Base-by-base conservation (phyloP, 2,329 filamentous ascomycete species). In the Colletotrichum plurivorum region DNA sequence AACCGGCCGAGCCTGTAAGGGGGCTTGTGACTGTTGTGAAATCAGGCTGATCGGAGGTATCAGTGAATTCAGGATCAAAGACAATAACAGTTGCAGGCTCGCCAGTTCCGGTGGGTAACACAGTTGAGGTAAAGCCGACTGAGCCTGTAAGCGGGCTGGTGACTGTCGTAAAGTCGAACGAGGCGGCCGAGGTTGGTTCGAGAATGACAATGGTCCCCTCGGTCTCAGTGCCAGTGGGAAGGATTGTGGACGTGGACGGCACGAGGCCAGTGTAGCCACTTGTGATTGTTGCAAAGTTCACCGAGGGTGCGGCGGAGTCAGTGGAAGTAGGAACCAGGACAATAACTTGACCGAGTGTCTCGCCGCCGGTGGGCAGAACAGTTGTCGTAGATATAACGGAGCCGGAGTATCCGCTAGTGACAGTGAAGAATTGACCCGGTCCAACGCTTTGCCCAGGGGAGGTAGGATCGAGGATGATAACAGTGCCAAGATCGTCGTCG, bases 101-200 rank as follows among this genome's bases (percentile, higher is more conserved):
- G 51, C 51, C 60, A 9, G 60, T 39, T 5, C 41, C 51, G 3
- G 53, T 13, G 15, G 49, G 49, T 5, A 52, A 52, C 20, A n/a
- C 49, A 13, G 60, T 63, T 8, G 60, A 45, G 13, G 51, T 63
- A 5, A 48, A 52, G 4, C 48, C 25, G 5, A 55, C 27, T 12
- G 27, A 27, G 3, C 60, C 60, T 10, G 51, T 49, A 41, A 41
- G 43, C 0, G n/a, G 18, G 18, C 64, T 67, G 9, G 59, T 67
- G 49, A 67, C 25, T 5, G 64, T 67, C 13, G 51, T 67, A 25
- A 63, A 67, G 6, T 20, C 51, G 18, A 41, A 20, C 15, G 43
- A 58, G 20, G 13, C 12, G 13, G 49, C 20, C 6, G 20, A n/a
- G 22, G 55, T 65, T 1, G 65, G 65, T 22, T 57, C 60, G 7